These are phyloP conservation scores for Taiozyma onychis DNA, from an alignment of 1,139 yeast species.

Conservation along the genomic window DNA sequence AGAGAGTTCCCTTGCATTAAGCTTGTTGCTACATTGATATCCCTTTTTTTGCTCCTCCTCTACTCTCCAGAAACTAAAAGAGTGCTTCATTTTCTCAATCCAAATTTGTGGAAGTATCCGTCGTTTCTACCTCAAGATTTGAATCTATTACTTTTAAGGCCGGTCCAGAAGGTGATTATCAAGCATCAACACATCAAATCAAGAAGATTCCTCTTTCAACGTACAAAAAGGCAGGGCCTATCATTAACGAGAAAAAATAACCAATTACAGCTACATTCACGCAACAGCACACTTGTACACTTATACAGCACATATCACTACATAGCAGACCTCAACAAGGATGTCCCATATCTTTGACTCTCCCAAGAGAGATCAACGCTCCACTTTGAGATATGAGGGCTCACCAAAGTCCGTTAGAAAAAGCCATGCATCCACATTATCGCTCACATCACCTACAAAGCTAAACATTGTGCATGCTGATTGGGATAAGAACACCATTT, in stretches of 20 bases:
- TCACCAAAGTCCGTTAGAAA: slow-evolving; percentile 16
- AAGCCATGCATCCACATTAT: slow-evolving; percentile 25
- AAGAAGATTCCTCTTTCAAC: background rate
- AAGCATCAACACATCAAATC: background rate
- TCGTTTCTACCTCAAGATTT: background rate
- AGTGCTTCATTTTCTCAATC: background rate
- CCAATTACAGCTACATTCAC: too few relatives aligned
- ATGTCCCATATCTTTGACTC: background rate
- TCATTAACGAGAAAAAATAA: background rate
- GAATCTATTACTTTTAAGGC: background rate
- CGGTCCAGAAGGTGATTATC: background rate
- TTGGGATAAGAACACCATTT: slow-evolving; percentile 27
- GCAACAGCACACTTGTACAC: background rate
- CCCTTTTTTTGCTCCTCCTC: background rate
- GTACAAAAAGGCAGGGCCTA: slow-evolving; percentile 15
- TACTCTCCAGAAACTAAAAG: background rate
- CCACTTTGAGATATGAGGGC: slow-evolving; percentile 12
- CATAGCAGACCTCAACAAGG: background rate
- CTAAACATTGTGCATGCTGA: slow-evolving; percentile 39
- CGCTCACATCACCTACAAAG: slow-evolving; percentile 40
- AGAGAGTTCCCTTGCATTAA: background rate
- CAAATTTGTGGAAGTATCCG: background rate
- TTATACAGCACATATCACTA: background rate
- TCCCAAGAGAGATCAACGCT: slow-evolving; percentile 11
- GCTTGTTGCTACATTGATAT: slow-evolving; percentile 1